These are phyloP conservation scores for Claviceps sp. DNA, from an alignment of 2,329 filamentous ascomycete genomes.

Conservation along the genomic window DNA sequence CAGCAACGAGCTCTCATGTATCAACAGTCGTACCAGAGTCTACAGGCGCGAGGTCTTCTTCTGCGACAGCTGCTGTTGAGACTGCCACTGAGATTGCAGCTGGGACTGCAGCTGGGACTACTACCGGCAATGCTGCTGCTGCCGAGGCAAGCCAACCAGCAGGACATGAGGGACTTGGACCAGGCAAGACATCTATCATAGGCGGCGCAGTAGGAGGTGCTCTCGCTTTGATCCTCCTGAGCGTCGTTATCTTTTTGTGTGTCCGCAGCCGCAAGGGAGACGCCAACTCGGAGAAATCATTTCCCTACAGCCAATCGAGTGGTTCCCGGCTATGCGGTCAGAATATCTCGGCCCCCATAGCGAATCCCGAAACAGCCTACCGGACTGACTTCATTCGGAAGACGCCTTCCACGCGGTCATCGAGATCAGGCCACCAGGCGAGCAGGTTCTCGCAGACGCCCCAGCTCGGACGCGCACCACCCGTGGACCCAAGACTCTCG, in stretches of 20 bases:
- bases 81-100: background rate
- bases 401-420: constrained; percentile 8
- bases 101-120: background rate
- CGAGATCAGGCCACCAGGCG: constrained; percentile 5
- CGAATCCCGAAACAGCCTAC: constrained; percentile 24
- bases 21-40: constrained; percentile 9
- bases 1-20: constrained; percentile 4
- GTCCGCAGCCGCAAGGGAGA: constrained; percentile 17
- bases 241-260: constrained; percentile 27
- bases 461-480: background rate
- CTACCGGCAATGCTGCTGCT: constrained; percentile 6
- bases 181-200: constrained; percentile 26
- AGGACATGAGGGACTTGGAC: constrained; percentile 10
- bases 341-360: constrained; percentile 45
- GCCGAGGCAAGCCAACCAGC: constrained; percentile 3
- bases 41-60: background rate
- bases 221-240: constrained; percentile 25
- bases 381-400: constrained; percentile 42
- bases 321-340: constrained; percentile 19
- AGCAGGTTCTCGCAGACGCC: background rate
- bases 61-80: background rate
- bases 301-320: constrained; percentile 8
- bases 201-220: constrained; percentile 35
- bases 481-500: constrained; percentile 12
- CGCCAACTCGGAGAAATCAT: constrained; percentile 9